Base-by-base conservation (phyloP, 2,329 filamentous ascomycete species). In the Torrubiella hemipterigena region DNA sequence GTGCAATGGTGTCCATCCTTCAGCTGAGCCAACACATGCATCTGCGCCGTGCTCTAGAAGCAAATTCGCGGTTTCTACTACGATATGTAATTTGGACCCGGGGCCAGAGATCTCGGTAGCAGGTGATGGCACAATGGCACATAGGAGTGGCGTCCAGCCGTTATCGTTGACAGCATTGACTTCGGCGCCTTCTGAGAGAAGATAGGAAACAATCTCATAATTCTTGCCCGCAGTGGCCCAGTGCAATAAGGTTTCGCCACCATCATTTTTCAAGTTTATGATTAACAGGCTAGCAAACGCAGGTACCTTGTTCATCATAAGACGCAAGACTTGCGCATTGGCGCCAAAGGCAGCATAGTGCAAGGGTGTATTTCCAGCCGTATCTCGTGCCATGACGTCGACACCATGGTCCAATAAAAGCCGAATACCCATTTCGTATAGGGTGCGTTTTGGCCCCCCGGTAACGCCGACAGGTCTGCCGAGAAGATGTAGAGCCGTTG, bases 181-280 rank as follows among this genome's bases (percentile, higher is more conserved):
- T 19, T 39, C 29, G 1, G 40, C 21, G n/a, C 40, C 36, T 4
- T 14, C 18, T 16, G 16, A 11, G 3, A 43, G 28, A 3, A 44
- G 37, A 25, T 36, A 45, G 10, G 40, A 37, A 11, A 51, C 26
- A 0, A 40, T 39, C 10, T 45, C 42, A 14, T 27, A 10, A 2
- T 39, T 33, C 2, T 40, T 34, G 9, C 44, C 35, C 1, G 47
- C 47, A 3, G 42, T 45, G 3, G 48, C 48, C 3, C 49, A 52
- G 31, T 52, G 48, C 3, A 54, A 31, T 3, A 51, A 22, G 2
- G 42, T 46, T 33, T 53, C 48, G 3, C 42, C 38, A 13, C 41
- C 25, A 3, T 27, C 4, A 26, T 45, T 51, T 8, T 7, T 32
- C 14, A 24, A 42, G 16, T 15, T 21, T 7, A 35, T 14, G 7